Base-by-base conservation (phyloP, 2,329 filamentous ascomycete species). In the Fusarium sp. region DNA sequence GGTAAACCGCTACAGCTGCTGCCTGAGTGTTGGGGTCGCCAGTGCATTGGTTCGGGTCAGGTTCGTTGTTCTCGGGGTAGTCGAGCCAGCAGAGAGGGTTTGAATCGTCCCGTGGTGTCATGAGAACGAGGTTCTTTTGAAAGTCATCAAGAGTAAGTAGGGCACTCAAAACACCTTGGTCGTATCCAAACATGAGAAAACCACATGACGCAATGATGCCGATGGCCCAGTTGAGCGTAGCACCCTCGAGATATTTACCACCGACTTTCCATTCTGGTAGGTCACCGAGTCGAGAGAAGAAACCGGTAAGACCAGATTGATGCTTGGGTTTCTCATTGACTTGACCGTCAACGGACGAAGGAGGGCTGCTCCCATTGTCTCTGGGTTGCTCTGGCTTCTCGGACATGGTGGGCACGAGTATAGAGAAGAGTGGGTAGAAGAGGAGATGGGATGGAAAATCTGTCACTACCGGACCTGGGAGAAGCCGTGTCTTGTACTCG, bases 141-240 rank as follows among this genome's bases (percentile, higher is more conserved):
- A 61, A 66, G n/a, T 66, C 63, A n/a, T 47, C 38, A 11, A 65
- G 18, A 29, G 63, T 65, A 14, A 65, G 52, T 2, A 65, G 40
- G 10, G 63, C 63, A n/a, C 75, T 77, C 10, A 81, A 64, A 1
- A 81, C 80, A 11, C 79, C 78, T 57, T 80, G 78, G 25, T 80
- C 79, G 42, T 80, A 79, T 16, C 78, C 76, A 42, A 80, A 79
- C 76, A 79, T 79, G 57, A 79, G 72, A 63, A 80, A 80, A 1
- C 78, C 79, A 18, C 78, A 80, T 1, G 73, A 78, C 2, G 78
- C 79, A 57, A 80, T 80, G 65, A 78, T 69, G 3, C 79, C 79
- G 22, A 80, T 80, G 62, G 59, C 59, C 71, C 76, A 79, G 71
- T 80, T 80, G 11, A 80, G 69, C 2, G 65, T 36, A 16, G 50